Percentiles rank a stretch among this genome's conserved stretches.
phyloP scores from a whole-genome alignment of 257 asterid genomes.

The Datura wrightii region DNA sequence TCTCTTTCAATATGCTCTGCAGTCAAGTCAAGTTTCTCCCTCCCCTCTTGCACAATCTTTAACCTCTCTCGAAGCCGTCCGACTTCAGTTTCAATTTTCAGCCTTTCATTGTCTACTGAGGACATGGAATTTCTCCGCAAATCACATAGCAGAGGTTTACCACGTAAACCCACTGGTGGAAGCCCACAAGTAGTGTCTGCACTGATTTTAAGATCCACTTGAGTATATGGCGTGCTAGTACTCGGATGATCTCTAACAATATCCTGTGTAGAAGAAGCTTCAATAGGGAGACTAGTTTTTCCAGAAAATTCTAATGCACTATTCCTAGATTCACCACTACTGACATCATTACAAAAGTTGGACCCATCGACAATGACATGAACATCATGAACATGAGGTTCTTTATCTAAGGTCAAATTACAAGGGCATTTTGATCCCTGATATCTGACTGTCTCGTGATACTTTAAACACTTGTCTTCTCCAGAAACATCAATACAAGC shows the following conservation, averaged over 20 bases:
- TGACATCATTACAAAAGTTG: conserved; percentile 33
- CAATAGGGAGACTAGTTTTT: conserved; percentile 33
- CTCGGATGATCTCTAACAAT: conserved; percentile 32
- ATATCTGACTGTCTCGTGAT: conserved; percentile 36
- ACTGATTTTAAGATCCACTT: conserved; percentile 42
- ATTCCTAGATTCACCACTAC: conserved; percentile 17
- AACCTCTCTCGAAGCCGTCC: conserved; percentile 67
- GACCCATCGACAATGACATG: conserved; percentile 41
- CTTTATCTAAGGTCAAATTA: conserved; percentile 32
- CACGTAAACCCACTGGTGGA: conserved; percentile 58
- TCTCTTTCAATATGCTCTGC: conserved; percentile 64
- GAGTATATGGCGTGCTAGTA: conserved; percentile 37
- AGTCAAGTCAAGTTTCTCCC: conserved; percentile 66
- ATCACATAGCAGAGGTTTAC: conserved; percentile 42
- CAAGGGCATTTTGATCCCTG: conserved; percentile 32
- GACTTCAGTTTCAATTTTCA: conserved; percentile 68
- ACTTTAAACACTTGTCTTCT: conserved; percentile 36
- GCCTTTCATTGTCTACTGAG: conserved; percentile 57
- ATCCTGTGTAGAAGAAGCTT: conserved; percentile 39
- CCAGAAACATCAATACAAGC: conserved; percentile 25
- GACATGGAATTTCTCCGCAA: conserved; percentile 55
- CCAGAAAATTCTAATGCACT: conserved; percentile 29
- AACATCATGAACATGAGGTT: conserved; percentile 44
- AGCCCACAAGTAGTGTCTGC: conserved; percentile 52
- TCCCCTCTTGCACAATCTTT: conserved; percentile 69